phyloP scores from a whole-genome alignment of 2,329 filamentous ascomycete species.

The Acephala macrosclerotiorum region DNA sequence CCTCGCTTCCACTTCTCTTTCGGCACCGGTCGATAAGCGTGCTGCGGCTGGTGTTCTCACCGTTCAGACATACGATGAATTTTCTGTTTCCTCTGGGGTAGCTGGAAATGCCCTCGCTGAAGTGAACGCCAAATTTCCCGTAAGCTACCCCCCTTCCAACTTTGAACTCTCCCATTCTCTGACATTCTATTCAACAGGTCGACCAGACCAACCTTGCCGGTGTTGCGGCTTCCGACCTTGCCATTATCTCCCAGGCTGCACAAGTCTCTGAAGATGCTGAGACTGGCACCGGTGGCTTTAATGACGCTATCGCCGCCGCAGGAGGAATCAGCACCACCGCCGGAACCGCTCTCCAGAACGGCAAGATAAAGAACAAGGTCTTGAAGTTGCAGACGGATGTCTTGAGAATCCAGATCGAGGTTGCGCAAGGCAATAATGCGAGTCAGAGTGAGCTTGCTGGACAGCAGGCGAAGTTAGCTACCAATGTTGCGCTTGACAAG shows the following conservation, averaged over 20 bases:
- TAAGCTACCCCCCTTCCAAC: constrained; percentile 38
- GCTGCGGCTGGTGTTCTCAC: constrained; percentile 29
- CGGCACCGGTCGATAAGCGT: constrained; percentile 16
- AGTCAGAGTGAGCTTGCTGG: constrained; percentile 52
- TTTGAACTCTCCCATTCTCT: not conserved
- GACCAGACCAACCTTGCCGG: constrained; percentile 53
- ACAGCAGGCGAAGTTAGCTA: constrained; percentile 60
- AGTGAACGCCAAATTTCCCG: constrained; percentile 61
- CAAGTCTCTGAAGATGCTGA: constrained; percentile 62
- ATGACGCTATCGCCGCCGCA: constrained; percentile 58
- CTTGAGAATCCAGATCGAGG: constrained; percentile 57
- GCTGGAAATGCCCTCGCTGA: constrained; percentile 61
- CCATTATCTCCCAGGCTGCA: constrained; percentile 56
- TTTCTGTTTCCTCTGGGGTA: constrained; percentile 58
- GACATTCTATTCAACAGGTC: constrained; percentile 44
- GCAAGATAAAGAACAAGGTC: constrained; percentile 69
- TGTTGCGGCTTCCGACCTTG: constrained; percentile 56
- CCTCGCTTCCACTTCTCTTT: constrained; percentile 14
- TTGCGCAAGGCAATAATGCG: constrained; percentile 55
- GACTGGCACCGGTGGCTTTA: constrained; percentile 55
- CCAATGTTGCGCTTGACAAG: constrained; percentile 54
- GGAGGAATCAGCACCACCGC: constrained; percentile 43
- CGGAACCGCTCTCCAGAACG: constrained; percentile 56
- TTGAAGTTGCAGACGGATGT: constrained; percentile 63
- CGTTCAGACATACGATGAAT: constrained; percentile 40